Percentiles rank a stretch among this genome's conserved stretches.
phyloP scores from a whole-genome alignment of 2,329 filamentous ascomycete species.

The Chaetomiaceae sp. region DNA sequence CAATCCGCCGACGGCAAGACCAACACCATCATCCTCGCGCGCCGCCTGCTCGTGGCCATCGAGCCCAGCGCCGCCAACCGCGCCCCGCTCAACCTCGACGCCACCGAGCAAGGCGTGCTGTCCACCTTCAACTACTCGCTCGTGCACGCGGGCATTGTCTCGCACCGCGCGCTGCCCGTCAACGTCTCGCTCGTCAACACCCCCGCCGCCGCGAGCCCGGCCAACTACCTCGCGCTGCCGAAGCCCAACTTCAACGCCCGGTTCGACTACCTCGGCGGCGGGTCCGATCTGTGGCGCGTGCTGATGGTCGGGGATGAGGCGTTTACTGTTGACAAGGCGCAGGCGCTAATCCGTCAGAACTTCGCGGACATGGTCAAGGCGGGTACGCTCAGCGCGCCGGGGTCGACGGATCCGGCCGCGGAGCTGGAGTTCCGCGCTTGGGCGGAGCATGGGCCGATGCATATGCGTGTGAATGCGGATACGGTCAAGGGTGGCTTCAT shows the following conservation, averaged over 20 bases:
- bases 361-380: slow-evolving; percentile 22
- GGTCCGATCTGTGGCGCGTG: slow-evolving; percentile 25
- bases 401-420: background rate
- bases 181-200: slow-evolving; percentile 27
- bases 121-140: slow-evolving; percentile 28
- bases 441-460: slow-evolving; percentile 29
- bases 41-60: slow-evolving; percentile 32
- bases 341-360: slow-evolving; percentile 21
- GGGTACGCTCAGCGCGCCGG: slow-evolving; percentile 20
- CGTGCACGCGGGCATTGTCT: slow-evolving; percentile 29
- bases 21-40: slow-evolving; percentile 28
- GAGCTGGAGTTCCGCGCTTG: slow-evolving; percentile 25
- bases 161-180: slow-evolving; percentile 24
- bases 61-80: slow-evolving; percentile 30
- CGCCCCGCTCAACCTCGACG: slow-evolving; percentile 29
- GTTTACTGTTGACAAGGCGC: slow-evolving; percentile 20
- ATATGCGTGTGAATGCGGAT: slow-evolving; percentile 26
- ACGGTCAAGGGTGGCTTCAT: slow-evolving; percentile 32
- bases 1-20: slow-evolving; percentile 18
- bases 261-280: slow-evolving; percentile 25
- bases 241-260: slow-evolving; percentile 25
- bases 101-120: slow-evolving; percentile 28
- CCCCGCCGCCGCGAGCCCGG: slow-evolving; percentile 22
- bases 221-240: slow-evolving; percentile 26
- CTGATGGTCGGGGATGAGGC: slow-evolving; percentile 24